Evolutionary conservation across 257 asterid genomes (phyloP), one percentile per base, ranked within the genome.

Genomic region (Nicotiana undulata): DNA sequence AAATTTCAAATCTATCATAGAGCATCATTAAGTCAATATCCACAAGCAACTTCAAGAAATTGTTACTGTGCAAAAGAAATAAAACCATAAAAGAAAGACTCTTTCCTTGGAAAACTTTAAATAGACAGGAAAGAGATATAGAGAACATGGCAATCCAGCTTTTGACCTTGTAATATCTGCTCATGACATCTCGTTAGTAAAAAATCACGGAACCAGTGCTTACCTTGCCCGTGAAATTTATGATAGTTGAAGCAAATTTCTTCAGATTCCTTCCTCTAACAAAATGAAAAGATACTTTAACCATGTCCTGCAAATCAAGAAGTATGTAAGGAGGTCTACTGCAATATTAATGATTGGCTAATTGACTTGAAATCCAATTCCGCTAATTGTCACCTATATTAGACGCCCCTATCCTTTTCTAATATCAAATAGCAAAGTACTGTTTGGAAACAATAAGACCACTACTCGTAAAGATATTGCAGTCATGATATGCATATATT

Each of bases 181-280:
- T 46, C 40, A 9, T 72, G 22, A 22, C 17, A 72, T 46, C 59
- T 13, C 6, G 24, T 44, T 46, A 72, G 77, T 3, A 15, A 70
- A 44, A 70, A 18, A 32, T 49, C 40, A 81, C 10, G 63, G 82
- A 72, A 49, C 12, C 20, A 44, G 34, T 63, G 74, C 89, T 58
- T 51, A 93, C 98, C 97, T 92, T 95, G 86, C 98, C 94, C 97
- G 90, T 90, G 91, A 95, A 95, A 91, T 89, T 89, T 83, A 90
- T 91, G 64, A 95, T 90, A 79, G 94, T 90, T 58, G 93, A 89
- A 77, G 97, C 97, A 88, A 95, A 93, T 85, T 92, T 91, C 90
- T 89, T 89, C 5, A 92, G 93, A 86, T 87, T 88, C 81, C 91
- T 95, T 85, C 98, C 98, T 80, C 97, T 89, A 79, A 91, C 93